A percentile compares a stretch with the other conserved stretches of the same genome.
Conservation (phyloP, 2,329 filamentous ascomycete species). For the Neophaeococcomyces aloes region DNA sequence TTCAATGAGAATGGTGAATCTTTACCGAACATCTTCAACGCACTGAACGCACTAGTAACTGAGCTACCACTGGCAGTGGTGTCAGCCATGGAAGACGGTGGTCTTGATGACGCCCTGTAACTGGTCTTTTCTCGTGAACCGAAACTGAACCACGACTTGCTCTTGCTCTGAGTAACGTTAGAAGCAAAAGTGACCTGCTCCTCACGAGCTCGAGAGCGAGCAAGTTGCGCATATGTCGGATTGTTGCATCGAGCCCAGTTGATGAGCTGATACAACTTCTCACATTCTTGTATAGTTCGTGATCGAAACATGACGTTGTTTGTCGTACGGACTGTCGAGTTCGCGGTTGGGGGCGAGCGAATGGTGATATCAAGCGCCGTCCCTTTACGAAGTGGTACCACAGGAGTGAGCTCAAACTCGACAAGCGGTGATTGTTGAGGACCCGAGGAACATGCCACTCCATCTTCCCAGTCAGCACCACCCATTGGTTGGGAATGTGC, state of each 20-base stretch:
- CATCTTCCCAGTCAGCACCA: constrained; percentile 5
- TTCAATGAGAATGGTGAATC: constrained; percentile 73
- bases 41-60: constrained; percentile 67
- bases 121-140: constrained; percentile 42
- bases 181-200: constrained; percentile 39
- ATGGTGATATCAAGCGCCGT: constrained; percentile 91
- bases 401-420: constrained; percentile 76
- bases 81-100: constrained; percentile 42
- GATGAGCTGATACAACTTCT: constrained; percentile 71
- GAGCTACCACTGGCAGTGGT: constrained; percentile 67
- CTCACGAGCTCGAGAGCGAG: constrained; percentile 57
- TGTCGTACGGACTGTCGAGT: constrained; percentile 58
- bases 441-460: constrained; percentile 17
- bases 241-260: constrained; percentile 87
- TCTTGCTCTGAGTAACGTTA: constrained; percentile 41
- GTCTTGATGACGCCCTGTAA: constrained; percentile 47
- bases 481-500: constrained; percentile 28
- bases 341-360: constrained; percentile 66
- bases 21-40: constrained; percentile 63
- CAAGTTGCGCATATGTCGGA: constrained; percentile 70
- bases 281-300: constrained; percentile 63
- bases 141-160: constrained; percentile 38
- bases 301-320: constrained; percentile 89
- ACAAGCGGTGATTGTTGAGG: constrained; percentile 42
- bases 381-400: constrained; percentile 80